Evolutionary conservation across 495 filamentous ascomycete genomes (phyloP), one percentile per base, ranked within the genome.

Genomic region (Penicillium malachiteum): DNA sequence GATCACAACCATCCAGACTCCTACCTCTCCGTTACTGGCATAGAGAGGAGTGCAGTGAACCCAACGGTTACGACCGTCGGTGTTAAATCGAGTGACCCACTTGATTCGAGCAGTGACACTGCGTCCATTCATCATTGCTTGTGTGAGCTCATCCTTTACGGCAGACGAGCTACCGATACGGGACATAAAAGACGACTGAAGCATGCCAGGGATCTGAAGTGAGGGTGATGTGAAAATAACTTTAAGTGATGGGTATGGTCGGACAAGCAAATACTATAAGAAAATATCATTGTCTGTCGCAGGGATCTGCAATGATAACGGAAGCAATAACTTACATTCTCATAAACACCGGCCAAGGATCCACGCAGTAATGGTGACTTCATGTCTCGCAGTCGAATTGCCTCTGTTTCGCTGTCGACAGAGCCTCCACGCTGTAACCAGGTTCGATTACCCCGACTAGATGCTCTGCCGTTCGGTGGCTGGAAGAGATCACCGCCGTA

Each of bases 101-200:
- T 77, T 79, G 43, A 87, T 78, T 37, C 85, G 83, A 1, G 84
- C 84, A 1, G 84, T 87, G 31, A 87, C 84, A 56, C 82, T 83
- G 30, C 82, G 76, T 4, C 84, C 84, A 26, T 74, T 69, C 49
- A 76, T 76, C 42, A 87, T 73, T 5, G 84, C 84, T 9, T 73
- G 65, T 13, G 77, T 57, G 12, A 87, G 76, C 8, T 80, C 76
- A n/a, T 82, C 75, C 7, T 81, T 75, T 12, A n/a, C 81, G 73
- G 77, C 69, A 3, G 65, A 48, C 37, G 72, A 71, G 26, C 81
- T 79, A 32, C 82, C 82, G 50, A 86, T 82, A 30, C 80, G 76
- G 37, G 59, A 52, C 1, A 62, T 14, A 59, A 87, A 82, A 35
- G 81, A 79, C 0, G 83, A 80, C 54, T 87, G 83, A 4, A 87